phyloP scores from a whole-genome alignment of 139 green algal species.

The Pleodorina starrii region DNA sequence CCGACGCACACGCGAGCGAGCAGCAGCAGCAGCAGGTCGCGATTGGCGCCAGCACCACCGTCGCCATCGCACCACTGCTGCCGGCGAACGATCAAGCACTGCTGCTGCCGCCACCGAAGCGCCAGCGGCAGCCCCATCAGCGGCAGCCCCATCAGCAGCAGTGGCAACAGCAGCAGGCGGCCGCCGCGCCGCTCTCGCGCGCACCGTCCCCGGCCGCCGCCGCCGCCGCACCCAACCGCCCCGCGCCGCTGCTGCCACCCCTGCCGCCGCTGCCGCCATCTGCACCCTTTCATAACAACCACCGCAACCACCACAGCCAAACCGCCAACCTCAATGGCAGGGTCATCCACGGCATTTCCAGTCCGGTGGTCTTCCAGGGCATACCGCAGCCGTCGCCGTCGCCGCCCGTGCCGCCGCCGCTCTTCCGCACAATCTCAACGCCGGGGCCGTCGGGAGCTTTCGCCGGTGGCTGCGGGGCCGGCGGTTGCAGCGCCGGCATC shows the following conservation, averaged over 20 bases:
- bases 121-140: background rate
- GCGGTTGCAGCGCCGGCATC: background rate
- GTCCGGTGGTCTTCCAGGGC: background rate
- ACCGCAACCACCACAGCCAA: background rate
- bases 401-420: background rate
- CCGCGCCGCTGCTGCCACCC: background rate
- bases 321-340: background rate
- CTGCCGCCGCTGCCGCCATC: background rate
- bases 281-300: background rate
- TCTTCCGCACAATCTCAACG: background rate
- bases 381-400: background rate
- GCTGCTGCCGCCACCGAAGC: background rate
- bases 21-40: no score
- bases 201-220: background rate
- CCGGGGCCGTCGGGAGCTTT: background rate
- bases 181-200: no score
- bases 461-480: background rate
- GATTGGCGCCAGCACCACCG: no score
- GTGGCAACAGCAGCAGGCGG: no score
- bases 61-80: no score
- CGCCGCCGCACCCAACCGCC: background rate
- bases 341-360: background rate
- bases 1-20: background rate
- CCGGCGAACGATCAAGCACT: no score
- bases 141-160: background rate